phyloP scores from a whole-genome alignment of 768 basidiomycete species.

The Tylopilus sp. region DNA sequence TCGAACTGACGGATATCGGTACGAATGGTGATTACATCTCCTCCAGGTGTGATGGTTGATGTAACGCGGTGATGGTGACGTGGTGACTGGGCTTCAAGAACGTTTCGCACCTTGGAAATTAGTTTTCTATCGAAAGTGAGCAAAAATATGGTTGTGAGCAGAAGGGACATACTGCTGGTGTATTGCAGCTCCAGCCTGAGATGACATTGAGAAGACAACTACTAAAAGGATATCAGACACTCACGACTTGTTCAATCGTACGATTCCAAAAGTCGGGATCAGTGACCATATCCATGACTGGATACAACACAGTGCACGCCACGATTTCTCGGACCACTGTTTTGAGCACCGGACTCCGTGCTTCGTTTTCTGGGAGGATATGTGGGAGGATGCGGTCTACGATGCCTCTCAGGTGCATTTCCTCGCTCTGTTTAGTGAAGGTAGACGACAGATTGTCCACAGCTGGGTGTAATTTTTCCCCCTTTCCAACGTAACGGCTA shows the following conservation, averaged over 20 bases:
- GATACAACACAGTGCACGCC: conserved; percentile 77
- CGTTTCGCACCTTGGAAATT: conserved; percentile 84
- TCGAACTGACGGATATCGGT: conserved; percentile 86
- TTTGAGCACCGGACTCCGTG: conserved; percentile 62
- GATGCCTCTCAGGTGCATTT: conserved; percentile 72
- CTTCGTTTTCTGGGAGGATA: conserved; percentile 75
- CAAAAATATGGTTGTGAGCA: conserved; percentile 7
- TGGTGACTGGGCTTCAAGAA: conserved; percentile 77
- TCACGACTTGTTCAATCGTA: conserved; percentile 85
- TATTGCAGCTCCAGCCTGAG: conserved; percentile 63
- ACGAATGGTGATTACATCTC: conserved; percentile 74
- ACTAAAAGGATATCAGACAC: conserved; percentile 29
- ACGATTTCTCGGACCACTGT: conserved; percentile 80
- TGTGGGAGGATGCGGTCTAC: conserved; percentile 69
- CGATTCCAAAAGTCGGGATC: conserved; percentile 99
- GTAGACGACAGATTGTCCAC: conserved; percentile 86
- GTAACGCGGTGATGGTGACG: conserved; percentile 43
- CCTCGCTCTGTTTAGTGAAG: conserved; percentile 87
- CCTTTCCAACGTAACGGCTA: conserved; percentile 66
- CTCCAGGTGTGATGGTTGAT: conserved; percentile 42
- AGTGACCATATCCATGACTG: conserved; percentile 86
- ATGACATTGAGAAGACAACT: conserved; percentile 6
- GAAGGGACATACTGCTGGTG: conserved; percentile 52
- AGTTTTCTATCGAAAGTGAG: conserved; percentile 51
- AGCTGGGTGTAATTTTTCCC: conserved; percentile 75